phyloP scores from a whole-genome alignment of 23 red algal genomes.

The Porphyridium purpureum region DNA sequence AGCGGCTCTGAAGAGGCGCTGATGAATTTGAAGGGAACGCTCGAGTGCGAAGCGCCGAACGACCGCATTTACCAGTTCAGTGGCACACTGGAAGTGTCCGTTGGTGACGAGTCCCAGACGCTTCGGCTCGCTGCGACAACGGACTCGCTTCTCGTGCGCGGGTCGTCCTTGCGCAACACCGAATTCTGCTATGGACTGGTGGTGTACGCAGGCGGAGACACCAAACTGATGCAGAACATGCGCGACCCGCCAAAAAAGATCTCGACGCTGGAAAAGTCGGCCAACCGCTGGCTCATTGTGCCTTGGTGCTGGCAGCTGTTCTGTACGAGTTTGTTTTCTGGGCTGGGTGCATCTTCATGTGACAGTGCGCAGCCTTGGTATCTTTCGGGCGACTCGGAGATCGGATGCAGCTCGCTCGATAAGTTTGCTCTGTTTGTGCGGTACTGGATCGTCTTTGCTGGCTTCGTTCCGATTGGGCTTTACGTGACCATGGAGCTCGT shows the following conservation, averaged over 20 bases:
- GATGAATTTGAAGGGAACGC: neutral
- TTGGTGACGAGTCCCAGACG: neutral
- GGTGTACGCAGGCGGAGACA: constrained; percentile 7
- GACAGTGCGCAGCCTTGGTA: too few relatives aligned
- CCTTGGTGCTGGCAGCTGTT: neutral
- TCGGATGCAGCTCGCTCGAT: neutral
- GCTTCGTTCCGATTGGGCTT: constrained; percentile 12
- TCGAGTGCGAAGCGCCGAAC: constrained; percentile 82
- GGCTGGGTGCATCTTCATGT: too few relatives aligned
- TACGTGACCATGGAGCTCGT: constrained; percentile 12
- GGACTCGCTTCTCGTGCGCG: neutral
- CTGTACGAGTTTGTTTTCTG: too few relatives aligned
- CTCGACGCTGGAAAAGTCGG: constrained; percentile 7
- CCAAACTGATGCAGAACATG: constrained; percentile 11
- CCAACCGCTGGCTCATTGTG: constrained; percentile 2
- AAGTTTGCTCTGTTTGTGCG: constrained; percentile 5
- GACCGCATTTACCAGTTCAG: constrained; percentile 71
- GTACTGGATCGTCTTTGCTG: constrained; percentile 1
- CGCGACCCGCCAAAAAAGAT: constrained; percentile 7
- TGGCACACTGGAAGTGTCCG: constrained; percentile 2
- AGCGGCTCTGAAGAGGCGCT: neutral
- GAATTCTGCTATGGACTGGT: constrained; percentile 5
- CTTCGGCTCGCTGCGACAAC: neutral
- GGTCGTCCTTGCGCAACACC: constrained; percentile 5
- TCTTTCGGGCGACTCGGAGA: too few relatives aligned